phyloP scores from a whole-genome alignment of 345 rosid genomes.

The Eucalyptus camaldulensis region DNA sequence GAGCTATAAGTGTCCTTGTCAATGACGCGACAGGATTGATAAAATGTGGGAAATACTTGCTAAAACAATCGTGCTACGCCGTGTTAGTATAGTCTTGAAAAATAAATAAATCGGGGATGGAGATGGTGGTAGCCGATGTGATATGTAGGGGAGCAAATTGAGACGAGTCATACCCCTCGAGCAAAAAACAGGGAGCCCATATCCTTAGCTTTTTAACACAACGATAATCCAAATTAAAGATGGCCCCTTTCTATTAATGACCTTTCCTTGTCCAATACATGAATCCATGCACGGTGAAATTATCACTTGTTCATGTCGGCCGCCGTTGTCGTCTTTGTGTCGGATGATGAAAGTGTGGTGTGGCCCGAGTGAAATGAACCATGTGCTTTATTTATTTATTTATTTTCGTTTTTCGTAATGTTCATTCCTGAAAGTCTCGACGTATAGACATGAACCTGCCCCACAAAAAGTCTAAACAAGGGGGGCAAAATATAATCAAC shows the following conservation, averaged over 20 bases:
- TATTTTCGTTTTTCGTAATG: background rate
- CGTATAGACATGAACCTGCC: background rate
- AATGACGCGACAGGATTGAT: accelerated
- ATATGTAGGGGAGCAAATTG: background rate
- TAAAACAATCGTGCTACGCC: accelerated
- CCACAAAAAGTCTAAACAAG: background rate
- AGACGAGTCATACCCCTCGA: background rate
- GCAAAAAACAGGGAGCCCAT: too few relatives aligned
- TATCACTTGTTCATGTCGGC: background rate
- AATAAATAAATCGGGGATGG: background rate
- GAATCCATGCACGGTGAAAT: background rate
- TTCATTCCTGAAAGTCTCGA: background rate
- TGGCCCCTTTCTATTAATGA: background rate
- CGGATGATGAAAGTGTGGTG: background rate
- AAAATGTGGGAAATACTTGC: background rate
- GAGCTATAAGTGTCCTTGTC: accelerated
- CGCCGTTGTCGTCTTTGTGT: background rate
- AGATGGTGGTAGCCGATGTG: background rate
- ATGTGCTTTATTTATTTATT: background rate
- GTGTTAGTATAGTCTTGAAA: accelerated
- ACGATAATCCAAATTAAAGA: background rate
- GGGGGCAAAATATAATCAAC: background rate
- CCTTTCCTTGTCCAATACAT: background rate
- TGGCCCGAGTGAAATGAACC: background rate
- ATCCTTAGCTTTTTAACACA: background rate